Conservation (phyloP, 768 basidiomycete species). For the Cystofilobasidium ferigula region DNA sequence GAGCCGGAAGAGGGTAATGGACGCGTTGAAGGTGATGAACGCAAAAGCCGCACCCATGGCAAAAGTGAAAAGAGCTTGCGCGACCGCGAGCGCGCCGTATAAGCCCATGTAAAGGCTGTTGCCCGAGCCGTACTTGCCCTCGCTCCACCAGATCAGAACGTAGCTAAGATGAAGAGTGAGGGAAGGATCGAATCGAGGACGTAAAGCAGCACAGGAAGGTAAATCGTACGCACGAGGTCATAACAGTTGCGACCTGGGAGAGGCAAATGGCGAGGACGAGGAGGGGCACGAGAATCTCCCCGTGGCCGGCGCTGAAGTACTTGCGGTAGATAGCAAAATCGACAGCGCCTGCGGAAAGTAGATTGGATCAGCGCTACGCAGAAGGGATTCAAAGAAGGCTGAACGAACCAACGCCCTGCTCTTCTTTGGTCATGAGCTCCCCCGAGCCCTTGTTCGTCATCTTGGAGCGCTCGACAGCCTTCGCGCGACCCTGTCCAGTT, state of each 20-base stretch:
- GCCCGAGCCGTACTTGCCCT: conserved; percentile 48
- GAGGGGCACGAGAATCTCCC: conserved; percentile 53
- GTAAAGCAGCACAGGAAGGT: too few species aligned
- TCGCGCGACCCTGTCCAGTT: conserved; percentile 27
- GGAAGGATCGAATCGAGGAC: conserved; percentile 53
- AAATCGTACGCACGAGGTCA: conserved; percentile 38
- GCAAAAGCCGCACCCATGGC: conserved; percentile 42
- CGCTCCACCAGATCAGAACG: conserved; percentile 48
- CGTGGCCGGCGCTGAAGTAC: conserved; percentile 62
- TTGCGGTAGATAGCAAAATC: conserved; percentile 50
- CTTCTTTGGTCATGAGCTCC: conserved; percentile 26
- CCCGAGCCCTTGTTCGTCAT: conserved; percentile 43
- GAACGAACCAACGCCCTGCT: conserved; percentile 9
- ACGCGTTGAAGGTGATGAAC: conserved; percentile 42
- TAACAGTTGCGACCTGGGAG: conserved; percentile 17
- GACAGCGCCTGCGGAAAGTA: conserved; percentile 39
- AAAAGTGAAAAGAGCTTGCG: conserved; percentile 55
- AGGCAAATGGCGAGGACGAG: conserved; percentile 35
- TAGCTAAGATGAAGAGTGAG: conserved; percentile 54
- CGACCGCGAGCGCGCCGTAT: conserved; percentile 54
- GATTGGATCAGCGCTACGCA: neutral
- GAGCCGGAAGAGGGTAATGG: conserved; percentile 51
- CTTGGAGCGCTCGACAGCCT: conserved; percentile 40
- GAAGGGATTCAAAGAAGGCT: neutral
- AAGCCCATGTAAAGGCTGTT: conserved; percentile 55